Evolutionary conservation across 805 yeast genomes (phyloP), one percentile per base, ranked within the genome.

Genomic region (Alloascoidea africana): DNA sequence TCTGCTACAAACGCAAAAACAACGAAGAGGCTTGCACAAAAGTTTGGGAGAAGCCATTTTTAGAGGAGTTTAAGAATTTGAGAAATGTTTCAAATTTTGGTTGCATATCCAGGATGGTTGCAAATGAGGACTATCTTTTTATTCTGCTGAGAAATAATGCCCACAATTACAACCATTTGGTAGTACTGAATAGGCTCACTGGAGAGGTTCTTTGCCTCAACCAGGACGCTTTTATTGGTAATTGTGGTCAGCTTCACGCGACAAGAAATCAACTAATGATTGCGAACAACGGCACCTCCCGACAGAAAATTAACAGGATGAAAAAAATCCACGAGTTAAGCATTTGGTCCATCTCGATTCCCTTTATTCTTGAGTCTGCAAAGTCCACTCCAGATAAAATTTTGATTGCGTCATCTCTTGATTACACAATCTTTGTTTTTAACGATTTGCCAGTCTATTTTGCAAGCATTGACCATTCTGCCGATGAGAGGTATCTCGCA

Each of bases 41-140:
- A 23, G n/a, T 23, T 23, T 23, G 30, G 30, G 30, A 23, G n/a
- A 23, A 8, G 30, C 8, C 8, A n/a, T 23, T 23, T 23, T n/a
- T 23, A 8, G 30, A 23, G n/a, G n/a, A 23, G n/a, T 23, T 23
- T n/a, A 8, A 23, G 8, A 23, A 8, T n/a, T 8, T 8, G 8
- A 8, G n/a, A 23, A 23, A 23, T 8, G n/a, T 23, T 23, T 8
- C 13, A 23, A n/a, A 23, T 23, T 23, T 23, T 23, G 30, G 30
- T 23, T 23, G 30, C n/a, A 23, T 23, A 23, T 23, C 30, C 8
- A 23, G 30, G 30, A 23, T 23, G 30, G 30, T 23, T n/a, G 30
- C 30, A 23, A 23, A 23, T 23, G n/a, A 23, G 8, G n/a, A 23
- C n/a, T 23, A 23, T 23, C n/a, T 23, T 8, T 23, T 23, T n/a